A percentile compares a stretch with the other conserved stretches of the same genome.
Evolutionary conservation across 768 basidiomycete species (phyloP).

Genomic region (Tricholoma saponaceum): DNA sequence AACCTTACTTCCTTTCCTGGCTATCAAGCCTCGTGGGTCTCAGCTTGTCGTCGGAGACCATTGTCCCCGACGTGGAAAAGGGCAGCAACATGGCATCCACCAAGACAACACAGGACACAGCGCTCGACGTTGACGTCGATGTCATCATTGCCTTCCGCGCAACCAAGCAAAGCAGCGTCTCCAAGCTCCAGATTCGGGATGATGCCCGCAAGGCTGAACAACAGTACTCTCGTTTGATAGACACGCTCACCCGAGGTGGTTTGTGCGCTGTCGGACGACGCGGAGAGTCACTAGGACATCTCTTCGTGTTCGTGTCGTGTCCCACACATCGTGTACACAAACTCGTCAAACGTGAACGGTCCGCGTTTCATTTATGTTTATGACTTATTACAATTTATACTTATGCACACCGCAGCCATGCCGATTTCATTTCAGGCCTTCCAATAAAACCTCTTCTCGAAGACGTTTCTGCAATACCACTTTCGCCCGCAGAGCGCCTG

Average conservation of each 20-base stretch:
- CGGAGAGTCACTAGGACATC: conserved; percentile 72
- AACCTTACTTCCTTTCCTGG: neutral
- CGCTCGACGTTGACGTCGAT: conserved; percentile 45
- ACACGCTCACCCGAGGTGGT: conserved; percentile 56
- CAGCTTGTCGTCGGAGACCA: no score
- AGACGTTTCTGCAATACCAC: conserved; percentile 31
- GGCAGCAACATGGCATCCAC: neutral
- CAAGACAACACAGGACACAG: neutral
- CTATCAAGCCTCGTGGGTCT: neutral
- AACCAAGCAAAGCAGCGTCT: conserved; percentile 40
- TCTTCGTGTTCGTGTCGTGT: conserved; percentile 75
- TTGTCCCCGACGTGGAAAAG: neutral
- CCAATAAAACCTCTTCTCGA: conserved; percentile 49
- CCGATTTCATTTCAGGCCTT: conserved; percentile 74
- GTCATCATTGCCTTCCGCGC: conserved; percentile 71
- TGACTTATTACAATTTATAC: neutral
- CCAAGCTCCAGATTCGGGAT: conserved; percentile 60
- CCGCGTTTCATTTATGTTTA: conserved; percentile 19
- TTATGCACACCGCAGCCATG: conserved; percentile 40
- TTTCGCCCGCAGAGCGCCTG: conserved; percentile 74
- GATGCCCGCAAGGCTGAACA: conserved; percentile 61
- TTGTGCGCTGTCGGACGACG: conserved; percentile 70
- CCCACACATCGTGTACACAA: conserved; percentile 55
- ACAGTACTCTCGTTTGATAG: conserved; percentile 65
- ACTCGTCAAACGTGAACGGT: conserved; percentile 75